Evolutionary conservation across 768 basidiomycete genomes (phyloP), one percentile per base, ranked within the genome.

Genomic region (Hortiboletus campestris): DNA sequence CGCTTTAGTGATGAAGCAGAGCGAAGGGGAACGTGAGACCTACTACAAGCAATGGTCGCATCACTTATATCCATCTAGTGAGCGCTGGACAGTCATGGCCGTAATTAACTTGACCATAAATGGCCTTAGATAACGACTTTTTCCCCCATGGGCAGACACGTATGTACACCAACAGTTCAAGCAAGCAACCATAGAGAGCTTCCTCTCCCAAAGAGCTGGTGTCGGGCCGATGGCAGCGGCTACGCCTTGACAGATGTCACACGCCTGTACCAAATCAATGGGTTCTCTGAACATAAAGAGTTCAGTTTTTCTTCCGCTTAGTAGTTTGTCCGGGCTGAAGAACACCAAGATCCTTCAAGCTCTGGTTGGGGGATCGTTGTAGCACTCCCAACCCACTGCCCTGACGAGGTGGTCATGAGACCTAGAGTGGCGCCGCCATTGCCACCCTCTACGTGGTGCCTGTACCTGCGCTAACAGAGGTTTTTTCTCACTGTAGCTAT

Each of bases 21-120:
- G n/a, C 41, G 39, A 34, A 53, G 29, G 41, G 54, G 19, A 52
- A 55, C 60, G 65, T 66, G 65, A 58, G 64, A 65, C 51, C 6
- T 7, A 4, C 43, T 4, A 6, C 25, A 25, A 6, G 25, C 4
- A 54, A 20, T 22, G 35, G 25, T 31, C 32, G 50, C 47, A 46
- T 46, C 62, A 56, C 49, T 61, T 57, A 64, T 64, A 64, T 20
- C 38, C 38, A 34, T 34, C 31, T 20, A 48, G 6, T 10, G 34
- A 8, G 55, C 28, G 36, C 7, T n/a, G 31, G 13, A 55, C 28
- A 44, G 28, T 12, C 19, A n/a, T 51, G 17, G 41, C 47, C 54
- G 50, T 63, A 66, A 63, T 48, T 17, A 51, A 45, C 46, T 32
- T 53, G 49, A 22, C 50, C 47, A 45, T 54, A 59, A 52, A 29